Base-by-base conservation (phyloP, 2,329 filamentous ascomycete genomes). In the Amylocarpus encephaloides region DNA sequence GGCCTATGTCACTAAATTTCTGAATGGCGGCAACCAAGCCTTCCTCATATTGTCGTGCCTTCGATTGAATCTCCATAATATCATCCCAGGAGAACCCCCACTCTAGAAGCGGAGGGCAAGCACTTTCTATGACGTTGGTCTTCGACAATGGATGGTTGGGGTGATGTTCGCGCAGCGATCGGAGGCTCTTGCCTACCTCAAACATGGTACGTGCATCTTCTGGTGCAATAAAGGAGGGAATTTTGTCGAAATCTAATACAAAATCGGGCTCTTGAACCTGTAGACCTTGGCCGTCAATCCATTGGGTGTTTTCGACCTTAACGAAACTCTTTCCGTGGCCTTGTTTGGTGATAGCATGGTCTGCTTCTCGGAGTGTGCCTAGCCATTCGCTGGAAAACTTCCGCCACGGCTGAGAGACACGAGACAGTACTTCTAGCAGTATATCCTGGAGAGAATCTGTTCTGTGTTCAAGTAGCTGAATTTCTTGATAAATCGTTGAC, bases 61-160 rank as follows among this genome's bases (percentile, higher is more conserved):
- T 80, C 1, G 66, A 65, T 58, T 88, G 82, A n/a, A 88, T 71
- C 11, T 70, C 64, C 38, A 82, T 72, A 44, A 92, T 83, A 22
- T 82, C 76, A 42, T 77, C 70, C 88, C 88, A 93, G 30, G 79
- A 79, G 59, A 86, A 88, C 5, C 79, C 76, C 83, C 86, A 91
- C 34, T 78, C 71, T 2, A 88, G 70, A 12, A 67, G 66, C 2
- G 86, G 84, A 11, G 82, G 77, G 6, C 71, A 66, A 10, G 72
- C 70, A 11, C 69, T 64, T 9, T 63, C 58, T 5, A 80, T 65
- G 5, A 76, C 69, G 22, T 73, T 70, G n/a, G 72, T 62, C 38
- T 73, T 73, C 12, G 80, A 77, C 38, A 93, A 70, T 0, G 84
- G 81, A 63, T 94, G 86, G 1, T 82, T 73, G 5, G 86, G 78